Conservation (phyloP, 768 basidiomycete species). For the Russula vinacea region DNA sequence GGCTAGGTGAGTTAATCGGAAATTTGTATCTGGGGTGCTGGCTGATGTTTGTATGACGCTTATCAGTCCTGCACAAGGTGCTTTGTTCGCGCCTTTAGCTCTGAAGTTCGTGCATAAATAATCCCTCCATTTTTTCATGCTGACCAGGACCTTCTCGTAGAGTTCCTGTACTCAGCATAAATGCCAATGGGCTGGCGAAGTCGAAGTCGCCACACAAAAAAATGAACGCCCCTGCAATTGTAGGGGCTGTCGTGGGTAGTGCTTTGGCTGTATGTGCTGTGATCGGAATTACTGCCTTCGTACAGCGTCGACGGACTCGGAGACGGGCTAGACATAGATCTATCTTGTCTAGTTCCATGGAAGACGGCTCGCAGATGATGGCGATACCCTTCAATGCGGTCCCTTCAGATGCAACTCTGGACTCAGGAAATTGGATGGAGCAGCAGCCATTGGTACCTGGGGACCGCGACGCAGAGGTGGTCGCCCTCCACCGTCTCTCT, state of each 20-base stretch:
- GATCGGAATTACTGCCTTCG: neutral
- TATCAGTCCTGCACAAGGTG: slow-evolving; percentile 32
- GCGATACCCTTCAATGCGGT: slow-evolving; percentile 9
- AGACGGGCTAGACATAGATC: neutral
- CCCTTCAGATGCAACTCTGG: neutral
- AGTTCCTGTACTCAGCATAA: slow-evolving; percentile 1
- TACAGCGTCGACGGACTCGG: slow-evolving; percentile 22
- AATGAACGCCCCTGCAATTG: slow-evolving; percentile 17
- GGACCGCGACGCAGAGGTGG: neutral
- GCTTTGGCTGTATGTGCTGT: slow-evolving; percentile 3
- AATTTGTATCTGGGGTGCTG: neutral
- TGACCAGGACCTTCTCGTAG: neutral
- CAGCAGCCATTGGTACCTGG: neutral
- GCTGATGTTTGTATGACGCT: neutral
- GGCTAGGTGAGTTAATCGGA: slow-evolving; percentile 21
- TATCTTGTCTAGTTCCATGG: neutral
- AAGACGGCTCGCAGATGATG: neutral
- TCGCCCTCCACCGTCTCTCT: neutral
- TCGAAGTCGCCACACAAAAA: neutral
- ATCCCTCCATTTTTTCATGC: neutral
- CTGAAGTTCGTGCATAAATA: slow-evolving; percentile 26
- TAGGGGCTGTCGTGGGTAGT: slow-evolving; percentile 25
- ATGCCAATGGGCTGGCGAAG: neutral
- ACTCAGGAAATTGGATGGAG: neutral
- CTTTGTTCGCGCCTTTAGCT: slow-evolving; percentile 32